Conservation (phyloP, 768 basidiomycete species). For the Termitomyces sp. region DNA sequence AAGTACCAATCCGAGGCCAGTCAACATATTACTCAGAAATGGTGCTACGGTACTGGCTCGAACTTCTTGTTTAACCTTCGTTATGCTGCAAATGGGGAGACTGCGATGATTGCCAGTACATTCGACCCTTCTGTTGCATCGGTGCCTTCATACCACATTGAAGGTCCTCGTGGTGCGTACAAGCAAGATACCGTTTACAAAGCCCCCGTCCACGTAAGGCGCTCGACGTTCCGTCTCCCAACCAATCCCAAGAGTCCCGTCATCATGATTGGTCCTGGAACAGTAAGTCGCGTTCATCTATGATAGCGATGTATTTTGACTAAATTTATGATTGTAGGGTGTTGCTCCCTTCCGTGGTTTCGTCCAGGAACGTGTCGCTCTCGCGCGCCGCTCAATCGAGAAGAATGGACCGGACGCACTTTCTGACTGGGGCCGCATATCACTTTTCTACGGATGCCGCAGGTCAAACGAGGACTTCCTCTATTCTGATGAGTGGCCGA, state of each 20-base stretch:
- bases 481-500: conserved; percentile 93
- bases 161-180: conserved; percentile 88
- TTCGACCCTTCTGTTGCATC: conserved; percentile 36
- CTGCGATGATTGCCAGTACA: conserved; percentile 32
- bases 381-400: conserved; percentile 90
- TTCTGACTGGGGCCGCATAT: conserved; percentile 92
- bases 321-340: conserved; percentile 50
- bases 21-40: conserved; percentile 51
- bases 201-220: conserved; percentile 89
- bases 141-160: conserved; percentile 77
- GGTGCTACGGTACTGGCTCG: conserved; percentile 87
- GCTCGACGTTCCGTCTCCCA: conserved; percentile 95
- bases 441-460: conserved; percentile 96
- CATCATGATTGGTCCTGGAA: conserved; percentile 99
- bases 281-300: conserved; percentile 57
- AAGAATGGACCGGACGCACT: conserved; percentile 95
- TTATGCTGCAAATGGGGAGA: conserved; percentile 62
- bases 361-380: conserved; percentile 94
- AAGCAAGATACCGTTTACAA: conserved; percentile 68
- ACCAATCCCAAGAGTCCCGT: conserved; percentile 98
- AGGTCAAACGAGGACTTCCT: conserved; percentile 86
- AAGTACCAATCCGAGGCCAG: conserved; percentile 76
- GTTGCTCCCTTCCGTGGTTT: conserved; percentile 99
- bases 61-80: conserved; percentile 96
- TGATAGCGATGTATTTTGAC: conserved; percentile 7